These are phyloP conservation scores for Chimonanthus salicifolius DNA, from an alignment of 164 flowering plant genomes.

Conservation along the genomic window DNA sequence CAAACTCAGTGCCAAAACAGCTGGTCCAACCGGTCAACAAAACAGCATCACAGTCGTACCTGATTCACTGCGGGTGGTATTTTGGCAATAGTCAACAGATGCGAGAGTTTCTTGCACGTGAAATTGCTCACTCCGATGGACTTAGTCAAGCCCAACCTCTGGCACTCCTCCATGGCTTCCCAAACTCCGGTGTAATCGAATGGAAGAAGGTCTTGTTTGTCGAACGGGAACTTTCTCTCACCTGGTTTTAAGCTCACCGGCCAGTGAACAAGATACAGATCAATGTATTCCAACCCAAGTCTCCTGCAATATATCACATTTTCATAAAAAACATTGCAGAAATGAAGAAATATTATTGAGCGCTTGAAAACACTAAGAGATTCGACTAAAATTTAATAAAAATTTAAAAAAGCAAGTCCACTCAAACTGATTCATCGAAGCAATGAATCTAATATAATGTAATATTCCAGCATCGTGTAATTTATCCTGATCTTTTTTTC, in stretches of 20 bases:
- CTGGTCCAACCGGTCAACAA: too few relatives aligned
- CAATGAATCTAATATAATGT: too few relatives aligned
- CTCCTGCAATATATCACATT: conserved; percentile 3
- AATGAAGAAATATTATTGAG: background rate
- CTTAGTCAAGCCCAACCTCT: conserved; percentile 19
- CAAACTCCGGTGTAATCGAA: conserved; percentile 21
- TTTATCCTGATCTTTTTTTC: too few relatives aligned
- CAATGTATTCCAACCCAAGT: conserved; percentile 13
- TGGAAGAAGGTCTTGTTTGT: conserved; percentile 17
- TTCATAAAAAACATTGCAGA: too few relatives aligned
- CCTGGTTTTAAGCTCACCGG: background rate
- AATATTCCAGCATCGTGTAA: too few relatives aligned
- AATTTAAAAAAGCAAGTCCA: background rate
- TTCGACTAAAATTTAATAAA: background rate
- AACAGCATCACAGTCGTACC: conserved; percentile 1
- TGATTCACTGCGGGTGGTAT: conserved; percentile 33
- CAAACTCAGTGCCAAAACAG: too few relatives aligned
- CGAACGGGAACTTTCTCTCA: background rate
- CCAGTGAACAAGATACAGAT: conserved; percentile 8
- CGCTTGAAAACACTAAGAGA: background rate
- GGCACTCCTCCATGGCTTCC: conserved; percentile 27
- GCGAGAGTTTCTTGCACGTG: conserved; percentile 20
- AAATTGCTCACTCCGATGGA: conserved; percentile 33
- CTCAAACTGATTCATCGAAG: background rate
- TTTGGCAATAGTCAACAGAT: conserved; percentile 18